Evolutionary conservation across 208 protist species (phyloP).

Genomic region (Trypanosomatidae sp.): DNA sequence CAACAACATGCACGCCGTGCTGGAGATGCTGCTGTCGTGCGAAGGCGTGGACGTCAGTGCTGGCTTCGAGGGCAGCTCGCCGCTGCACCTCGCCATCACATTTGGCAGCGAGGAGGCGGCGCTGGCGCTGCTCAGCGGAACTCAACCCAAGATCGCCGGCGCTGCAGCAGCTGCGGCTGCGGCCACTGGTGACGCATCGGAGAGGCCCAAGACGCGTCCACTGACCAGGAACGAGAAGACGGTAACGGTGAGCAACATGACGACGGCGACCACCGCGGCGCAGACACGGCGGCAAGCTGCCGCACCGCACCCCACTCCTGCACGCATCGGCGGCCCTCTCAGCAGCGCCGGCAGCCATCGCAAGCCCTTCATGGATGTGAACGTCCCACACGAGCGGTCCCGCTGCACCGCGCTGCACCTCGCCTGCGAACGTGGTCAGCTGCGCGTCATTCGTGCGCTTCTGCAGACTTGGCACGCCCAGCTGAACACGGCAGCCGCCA

Average conservation of each 20-base stretch:
- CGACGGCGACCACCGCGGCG: background rate
- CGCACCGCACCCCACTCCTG: too few species aligned
- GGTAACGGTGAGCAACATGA: background rate
- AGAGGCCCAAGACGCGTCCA: background rate
- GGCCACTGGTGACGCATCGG: background rate
- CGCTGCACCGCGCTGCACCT: conserved; percentile 76
- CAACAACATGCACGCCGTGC: conserved; percentile 65
- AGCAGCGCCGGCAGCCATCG: background rate
- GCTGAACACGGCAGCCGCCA: conserved; percentile 52
- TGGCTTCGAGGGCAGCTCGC: conserved; percentile 59
- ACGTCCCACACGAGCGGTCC: conserved; percentile 59
- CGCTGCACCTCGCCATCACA: conserved; percentile 68
- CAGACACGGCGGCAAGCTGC: too few species aligned
- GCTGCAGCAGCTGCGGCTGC: too few species aligned
- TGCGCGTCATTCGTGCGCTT: conserved; percentile 47
- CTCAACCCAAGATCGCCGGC: conserved; percentile 25
- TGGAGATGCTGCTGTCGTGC: conserved; percentile 51
- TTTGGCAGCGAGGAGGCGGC: conserved; percentile 67
- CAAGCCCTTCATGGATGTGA: conserved; percentile 61
- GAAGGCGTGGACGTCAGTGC: conserved; percentile 52
- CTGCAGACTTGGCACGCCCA: conserved; percentile 59
- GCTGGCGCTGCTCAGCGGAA: conserved; percentile 45
- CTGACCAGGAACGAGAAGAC: background rate
- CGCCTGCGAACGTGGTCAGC: conserved; percentile 70
- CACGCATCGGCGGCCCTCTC: background rate